Base-by-base conservation (phyloP, 2,329 filamentous ascomycete species). In the Biscogniauxia marginata region DNA sequence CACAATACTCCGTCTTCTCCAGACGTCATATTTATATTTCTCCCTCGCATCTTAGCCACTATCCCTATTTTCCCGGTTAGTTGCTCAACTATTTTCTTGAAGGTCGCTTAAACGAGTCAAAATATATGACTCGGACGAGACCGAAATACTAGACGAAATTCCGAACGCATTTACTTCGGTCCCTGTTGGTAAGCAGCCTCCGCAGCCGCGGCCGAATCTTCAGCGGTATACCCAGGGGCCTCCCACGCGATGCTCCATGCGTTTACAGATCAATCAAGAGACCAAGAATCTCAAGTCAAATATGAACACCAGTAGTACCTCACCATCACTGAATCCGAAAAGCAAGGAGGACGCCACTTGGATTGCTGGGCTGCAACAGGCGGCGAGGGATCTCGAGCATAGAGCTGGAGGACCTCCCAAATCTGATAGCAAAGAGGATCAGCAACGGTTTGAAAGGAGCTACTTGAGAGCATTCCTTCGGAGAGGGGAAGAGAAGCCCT, bases 371-470 rank as follows among this genome's bases (percentile, higher is more conserved):
- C 13, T 39, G 30, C 11, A 39, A 6, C 6, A 39, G 9, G 30
- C 30, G 6, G 6, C 4, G 6, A n/a, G 11, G n/a, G n/a, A 16
- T 39, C 9, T 39, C 9, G 6, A 39, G 20, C 16, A 30, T 19
- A 9, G 44, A 55, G 3, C 55, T 54, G 43, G 53, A 43, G n/a
- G 16, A 30, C 4, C 58, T 53, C 2, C 18, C 51, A 3, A 44
- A 53, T 6, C 22, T 23, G 7, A 48, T 50, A 4, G 54, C n/a
- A 57, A 20, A 21, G 51, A 61, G 24, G 56, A 49, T 3, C 52
- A 50, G 51, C 20, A 56, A 44, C 22, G 24, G 1, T 61, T 57
- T 13, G 3, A 59, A 1, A 4, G 53, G 4, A 11, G 6, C 13
- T 30, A 30, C 30, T 16, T 16, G 7, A n/a, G n/a, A 8, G 30